phyloP scores from a whole-genome alignment of 352 stramenopile species.

The Phytophthora ramorum region DNA sequence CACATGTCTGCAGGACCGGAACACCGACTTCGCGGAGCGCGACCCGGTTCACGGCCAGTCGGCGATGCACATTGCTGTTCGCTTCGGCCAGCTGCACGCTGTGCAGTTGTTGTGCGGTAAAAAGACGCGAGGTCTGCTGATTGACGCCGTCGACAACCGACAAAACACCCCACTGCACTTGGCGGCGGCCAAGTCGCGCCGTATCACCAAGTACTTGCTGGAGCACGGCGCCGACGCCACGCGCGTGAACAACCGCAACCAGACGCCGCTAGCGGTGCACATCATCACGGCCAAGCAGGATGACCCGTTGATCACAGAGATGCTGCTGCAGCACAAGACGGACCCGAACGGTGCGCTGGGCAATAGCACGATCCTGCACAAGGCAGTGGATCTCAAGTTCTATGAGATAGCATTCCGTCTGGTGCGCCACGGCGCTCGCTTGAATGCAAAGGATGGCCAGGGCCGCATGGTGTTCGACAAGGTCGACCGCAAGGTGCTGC shows the following conservation, averaged over 20 bases:
- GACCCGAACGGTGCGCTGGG: constrained; percentile 74
- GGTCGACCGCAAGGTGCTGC: constrained; percentile 74
- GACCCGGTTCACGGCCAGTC: constrained; percentile 80
- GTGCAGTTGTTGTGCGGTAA: constrained; percentile 79
- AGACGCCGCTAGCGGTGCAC: constrained; percentile 78
- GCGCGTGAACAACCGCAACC: constrained; percentile 71
- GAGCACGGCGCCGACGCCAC: constrained; percentile 72
- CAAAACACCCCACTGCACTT: constrained; percentile 84
- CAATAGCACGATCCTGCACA: constrained; percentile 76
- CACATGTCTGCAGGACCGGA: constrained; percentile 58
- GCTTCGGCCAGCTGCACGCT: constrained; percentile 77
- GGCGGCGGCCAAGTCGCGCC: constrained; percentile 80
- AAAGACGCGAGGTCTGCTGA: constrained; percentile 56
- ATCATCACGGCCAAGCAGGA: constrained; percentile 81
- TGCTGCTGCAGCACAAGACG: constrained; percentile 79
- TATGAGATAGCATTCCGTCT: constrained; percentile 81
- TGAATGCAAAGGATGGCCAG: constrained; percentile 80
- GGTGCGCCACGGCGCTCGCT: constrained; percentile 77
- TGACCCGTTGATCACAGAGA: constrained; percentile 80
- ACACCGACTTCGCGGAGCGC: constrained; percentile 65
- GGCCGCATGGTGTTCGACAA: constrained; percentile 88
- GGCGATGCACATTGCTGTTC: constrained; percentile 81
- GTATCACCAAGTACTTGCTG: constrained; percentile 85
- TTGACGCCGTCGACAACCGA: constrained; percentile 77
- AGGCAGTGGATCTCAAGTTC: constrained; percentile 71